A percentile compares a stretch with the other conserved stretches of the same genome.
These are phyloP conservation scores for Geranium brycei DNA, from an alignment of 345 rosid species.

Conservation along the genomic window DNA sequence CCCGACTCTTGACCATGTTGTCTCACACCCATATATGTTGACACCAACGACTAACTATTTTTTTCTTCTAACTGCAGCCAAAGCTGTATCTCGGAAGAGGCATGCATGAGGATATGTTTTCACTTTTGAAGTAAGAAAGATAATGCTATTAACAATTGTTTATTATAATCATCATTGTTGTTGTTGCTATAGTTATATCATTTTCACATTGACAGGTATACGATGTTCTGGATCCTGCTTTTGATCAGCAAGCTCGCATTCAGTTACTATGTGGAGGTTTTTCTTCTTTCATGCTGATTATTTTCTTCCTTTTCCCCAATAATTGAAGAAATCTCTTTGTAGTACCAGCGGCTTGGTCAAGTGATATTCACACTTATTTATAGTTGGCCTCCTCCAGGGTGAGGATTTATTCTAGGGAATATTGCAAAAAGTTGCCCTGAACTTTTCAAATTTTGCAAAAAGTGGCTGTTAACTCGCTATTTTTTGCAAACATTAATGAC, in stretches of 20 bases:
- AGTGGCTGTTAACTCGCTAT: no score
- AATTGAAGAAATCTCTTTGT: no score
- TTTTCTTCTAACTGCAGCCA: conserved; percentile 38
- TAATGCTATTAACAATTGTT: not conserved
- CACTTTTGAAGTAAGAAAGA: conserved; percentile 73
- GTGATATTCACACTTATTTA: no score
- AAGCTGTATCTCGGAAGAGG: conserved; percentile 92
- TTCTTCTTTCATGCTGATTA: not conserved
- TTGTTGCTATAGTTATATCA: not conserved
- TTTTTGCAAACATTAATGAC: no score
- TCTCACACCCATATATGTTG: not conserved
- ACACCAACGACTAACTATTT: not conserved
- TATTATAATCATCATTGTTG: no score
- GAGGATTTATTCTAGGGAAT: no score
- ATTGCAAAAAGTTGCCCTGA: no score
- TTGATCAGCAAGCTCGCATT: conserved; percentile 86
- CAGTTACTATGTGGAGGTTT: conserved; percentile 97
- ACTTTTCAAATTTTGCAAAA: no score
- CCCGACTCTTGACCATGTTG: not conserved
- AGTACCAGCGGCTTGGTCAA: no score
- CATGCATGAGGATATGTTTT: conserved; percentile 79
- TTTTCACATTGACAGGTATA: conserved; percentile 39
- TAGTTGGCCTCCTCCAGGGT: no score
- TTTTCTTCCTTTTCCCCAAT: no score
- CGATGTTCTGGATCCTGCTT: conserved; percentile 83